phyloP scores from a whole-genome alignment of 2,329 filamentous ascomycete species.

The Phaeosphaeriaceae sp. region DNA sequence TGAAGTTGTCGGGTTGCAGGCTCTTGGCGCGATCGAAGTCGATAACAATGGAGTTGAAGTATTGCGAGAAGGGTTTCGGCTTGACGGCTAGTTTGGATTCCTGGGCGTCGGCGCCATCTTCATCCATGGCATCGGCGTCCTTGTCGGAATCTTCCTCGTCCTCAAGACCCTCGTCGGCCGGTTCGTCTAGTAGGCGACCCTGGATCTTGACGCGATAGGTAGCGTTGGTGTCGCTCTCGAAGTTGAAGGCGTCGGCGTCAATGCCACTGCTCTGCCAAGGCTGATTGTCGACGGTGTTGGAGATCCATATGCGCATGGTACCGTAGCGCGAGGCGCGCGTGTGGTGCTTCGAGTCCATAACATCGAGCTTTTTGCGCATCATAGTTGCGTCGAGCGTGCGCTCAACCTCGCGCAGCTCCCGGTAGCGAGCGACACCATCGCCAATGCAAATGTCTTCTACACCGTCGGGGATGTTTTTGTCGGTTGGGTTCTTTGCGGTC shows the following conservation, averaged over 20 bases:
- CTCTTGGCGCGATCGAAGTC: constrained; percentile 63
- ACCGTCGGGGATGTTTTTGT: constrained; percentile 92
- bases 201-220: constrained; percentile 92
- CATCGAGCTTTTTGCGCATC: constrained; percentile 90
- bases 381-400: constrained; percentile 88
- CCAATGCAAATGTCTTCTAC: constrained; percentile 80
- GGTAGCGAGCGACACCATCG: constrained; percentile 82
- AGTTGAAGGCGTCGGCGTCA: constrained; percentile 79
- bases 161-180: constrained; percentile 41
- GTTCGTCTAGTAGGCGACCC: constrained; percentile 73
- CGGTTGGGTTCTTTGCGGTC: constrained; percentile 86
- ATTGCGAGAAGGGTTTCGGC: constrained; percentile 70
- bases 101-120: constrained; percentile 55
- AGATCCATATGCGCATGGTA: constrained; percentile 91
- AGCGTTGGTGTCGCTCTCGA: constrained; percentile 76
- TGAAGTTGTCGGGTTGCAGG: constrained; percentile 68
- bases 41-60: constrained; percentile 80
- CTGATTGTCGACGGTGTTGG: constrained; percentile 92
- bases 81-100: constrained; percentile 45
- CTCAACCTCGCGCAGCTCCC: constrained; percentile 83
- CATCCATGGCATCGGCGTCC: constrained; percentile 65
- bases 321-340: constrained; percentile 79
- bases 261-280: constrained; percentile 80
- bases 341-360: constrained; percentile 79
- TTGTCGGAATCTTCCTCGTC: constrained; percentile 43